Evolutionary conservation across 2,329 filamentous ascomycete species (phyloP).

Genomic region (Hirsutella rhossiliensis): DNA sequence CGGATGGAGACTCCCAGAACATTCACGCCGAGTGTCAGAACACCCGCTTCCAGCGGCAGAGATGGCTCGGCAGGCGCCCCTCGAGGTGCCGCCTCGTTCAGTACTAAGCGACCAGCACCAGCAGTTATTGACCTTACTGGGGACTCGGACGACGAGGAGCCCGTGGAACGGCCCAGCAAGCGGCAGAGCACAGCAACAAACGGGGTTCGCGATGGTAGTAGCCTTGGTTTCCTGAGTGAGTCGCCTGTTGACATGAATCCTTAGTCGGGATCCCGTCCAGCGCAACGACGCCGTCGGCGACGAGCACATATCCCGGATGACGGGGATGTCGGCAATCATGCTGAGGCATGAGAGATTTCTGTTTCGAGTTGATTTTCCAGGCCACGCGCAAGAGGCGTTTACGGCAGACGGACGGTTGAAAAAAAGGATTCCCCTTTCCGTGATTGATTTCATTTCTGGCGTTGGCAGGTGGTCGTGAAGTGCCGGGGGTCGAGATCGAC

Average conservation of each 20-base stretch:
- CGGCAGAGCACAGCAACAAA: constrained; percentile 24
- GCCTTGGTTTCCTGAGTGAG: constrained; percentile 10
- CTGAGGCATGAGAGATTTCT: too few species aligned
- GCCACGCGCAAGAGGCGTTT: constrained; percentile 10
- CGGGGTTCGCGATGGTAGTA: constrained; percentile 8
- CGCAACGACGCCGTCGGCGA: too few species aligned
- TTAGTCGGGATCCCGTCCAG: constrained; percentile 6
- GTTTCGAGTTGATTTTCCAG: background rate
- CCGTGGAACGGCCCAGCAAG: constrained; percentile 33
- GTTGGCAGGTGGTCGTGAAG: too few species aligned
- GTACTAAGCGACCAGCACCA: constrained; percentile 35
- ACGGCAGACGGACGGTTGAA: constrained; percentile 4
- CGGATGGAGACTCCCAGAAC: constrained; percentile 24
- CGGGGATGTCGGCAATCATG: too few species aligned
- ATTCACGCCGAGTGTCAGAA: constrained; percentile 21
- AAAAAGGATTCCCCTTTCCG: constrained; percentile 14
- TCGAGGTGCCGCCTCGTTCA: constrained; percentile 20
- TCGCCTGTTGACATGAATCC: constrained; percentile 9
- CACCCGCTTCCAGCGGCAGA: constrained; percentile 22
- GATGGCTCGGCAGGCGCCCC: constrained; percentile 24
- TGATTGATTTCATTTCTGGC: too few species aligned
- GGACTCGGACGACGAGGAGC: constrained; percentile 40
- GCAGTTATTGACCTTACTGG: constrained; percentile 49
- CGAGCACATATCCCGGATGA: too few species aligned
- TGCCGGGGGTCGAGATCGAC: too few species aligned